A percentile compares a stretch with the other conserved stretches of the same genome.
These are phyloP conservation scores for Claviceps pazoutovae DNA, from an alignment of 2,329 filamentous ascomycete species.

Conservation along the genomic window DNA sequence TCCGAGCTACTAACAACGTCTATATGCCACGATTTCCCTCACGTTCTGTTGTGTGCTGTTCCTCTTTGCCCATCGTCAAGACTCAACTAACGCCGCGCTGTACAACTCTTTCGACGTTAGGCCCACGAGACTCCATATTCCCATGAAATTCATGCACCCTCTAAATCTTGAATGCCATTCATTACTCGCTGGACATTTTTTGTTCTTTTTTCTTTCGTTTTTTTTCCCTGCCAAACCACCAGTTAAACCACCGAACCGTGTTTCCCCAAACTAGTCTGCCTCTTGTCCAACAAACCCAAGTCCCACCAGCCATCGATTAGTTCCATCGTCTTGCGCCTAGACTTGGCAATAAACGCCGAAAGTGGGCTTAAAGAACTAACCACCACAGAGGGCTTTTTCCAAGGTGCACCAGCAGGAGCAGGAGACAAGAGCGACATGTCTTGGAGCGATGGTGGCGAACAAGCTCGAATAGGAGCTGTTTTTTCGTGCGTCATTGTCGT, in stretches of 20 bases:
- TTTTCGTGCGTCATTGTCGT: conserved; percentile 16
- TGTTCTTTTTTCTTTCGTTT: too few relatives aligned
- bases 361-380: conserved; percentile 3
- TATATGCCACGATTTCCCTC: too few relatives aligned
- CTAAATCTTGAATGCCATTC: too few relatives aligned
- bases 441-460: conserved; percentile 14
- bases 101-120: too few relatives aligned
- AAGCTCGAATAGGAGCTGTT: conserved; percentile 7
- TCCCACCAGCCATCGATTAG: conserved; percentile 43
- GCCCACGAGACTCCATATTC: too few relatives aligned
- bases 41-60: too few relatives aligned
- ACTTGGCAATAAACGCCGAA: conserved; percentile 13
- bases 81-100: too few relatives aligned
- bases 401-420: conserved; percentile 8
- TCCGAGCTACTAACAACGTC: too few relatives aligned
- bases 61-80: too few relatives aligned
- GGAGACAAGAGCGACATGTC: conserved; percentile 15
- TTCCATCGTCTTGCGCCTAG: conserved; percentile 31
- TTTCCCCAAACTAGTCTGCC: conserved; percentile 21
- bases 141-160: too few relatives aligned
- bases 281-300: conserved; percentile 32
- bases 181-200: too few relatives aligned
- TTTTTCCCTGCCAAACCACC: neutral
- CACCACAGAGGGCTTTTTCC: conserved; percentile 4
- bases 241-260: neutral